phyloP scores from a whole-genome alignment of 2,329 filamentous ascomycete genomes.

The Juglanconis sp. region DNA sequence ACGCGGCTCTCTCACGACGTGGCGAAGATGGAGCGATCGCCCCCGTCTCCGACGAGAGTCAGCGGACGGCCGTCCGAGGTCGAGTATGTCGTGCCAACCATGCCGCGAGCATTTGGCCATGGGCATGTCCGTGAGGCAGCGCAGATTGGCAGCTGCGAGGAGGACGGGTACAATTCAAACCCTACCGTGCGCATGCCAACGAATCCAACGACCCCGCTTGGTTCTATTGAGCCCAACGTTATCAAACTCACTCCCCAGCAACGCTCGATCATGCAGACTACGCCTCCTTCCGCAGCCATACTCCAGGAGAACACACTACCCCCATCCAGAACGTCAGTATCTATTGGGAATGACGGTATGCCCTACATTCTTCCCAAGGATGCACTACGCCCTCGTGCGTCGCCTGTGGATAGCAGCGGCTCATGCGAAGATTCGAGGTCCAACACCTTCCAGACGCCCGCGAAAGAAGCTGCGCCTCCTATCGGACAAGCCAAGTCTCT shows the following conservation, averaged over 20 bases:
- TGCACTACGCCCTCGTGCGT: not conserved
- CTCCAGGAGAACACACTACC: constrained; percentile 15
- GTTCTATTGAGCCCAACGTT: constrained; percentile 23
- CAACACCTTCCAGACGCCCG: not conserved
- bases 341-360: not conserved
- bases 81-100: constrained; percentile 22
- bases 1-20: constrained; percentile 36
- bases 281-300: constrained; percentile 15
- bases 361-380: not conserved
- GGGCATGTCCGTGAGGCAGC: constrained; percentile 36
- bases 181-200: constrained; percentile 19
- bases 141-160: constrained; percentile 33
- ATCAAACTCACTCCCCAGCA: constrained; percentile 21
- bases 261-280: constrained; percentile 17
- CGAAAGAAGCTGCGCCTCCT: not conserved
- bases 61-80: constrained; percentile 26
- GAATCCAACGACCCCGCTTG: constrained; percentile 21
- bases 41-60: constrained; percentile 18
- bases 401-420: not conserved
- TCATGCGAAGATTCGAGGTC: not conserved
- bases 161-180: constrained; percentile 16
- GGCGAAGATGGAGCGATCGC: constrained; percentile 30
- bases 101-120: constrained; percentile 22
- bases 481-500: constrained; percentile 6
- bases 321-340: not conserved